phyloP scores from a whole-genome alignment of 116 monocot genomes.

The Iris pallida region DNA sequence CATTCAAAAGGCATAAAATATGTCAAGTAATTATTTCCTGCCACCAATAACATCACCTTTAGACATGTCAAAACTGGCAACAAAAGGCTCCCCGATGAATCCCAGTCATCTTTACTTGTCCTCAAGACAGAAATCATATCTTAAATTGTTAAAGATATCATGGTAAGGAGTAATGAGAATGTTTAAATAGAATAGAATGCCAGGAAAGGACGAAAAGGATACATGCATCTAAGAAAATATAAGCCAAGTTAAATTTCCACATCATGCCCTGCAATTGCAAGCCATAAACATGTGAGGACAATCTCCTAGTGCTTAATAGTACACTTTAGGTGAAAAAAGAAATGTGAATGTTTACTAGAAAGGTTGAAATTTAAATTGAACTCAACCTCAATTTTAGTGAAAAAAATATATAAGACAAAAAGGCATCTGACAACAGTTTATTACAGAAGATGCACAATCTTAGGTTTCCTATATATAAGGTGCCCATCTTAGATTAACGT shows the following conservation, averaged over 20 bases:
- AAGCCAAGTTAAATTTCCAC: slow-evolving; percentile 38
- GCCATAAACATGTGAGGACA: not conserved
- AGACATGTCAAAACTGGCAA: slow-evolving; percentile 34
- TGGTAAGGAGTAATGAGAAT: not conserved
- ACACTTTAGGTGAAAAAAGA: not conserved
- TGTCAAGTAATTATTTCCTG: not conserved
- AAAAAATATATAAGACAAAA: no score
- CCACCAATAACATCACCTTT: slow-evolving; percentile 31
- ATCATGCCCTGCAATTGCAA: slow-evolving; percentile 51
- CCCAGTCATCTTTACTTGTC: slow-evolving; percentile 22
- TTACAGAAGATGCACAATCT: no score
- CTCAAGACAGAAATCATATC: slow-evolving; percentile 49
- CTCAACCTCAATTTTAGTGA: no score
- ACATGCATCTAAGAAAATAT: slow-evolving; percentile 69
- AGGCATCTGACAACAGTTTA: no score
- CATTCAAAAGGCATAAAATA: not conserved
- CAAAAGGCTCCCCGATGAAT: slow-evolving; percentile 29
- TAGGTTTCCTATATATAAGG: no score
- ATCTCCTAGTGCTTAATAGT: not conserved
- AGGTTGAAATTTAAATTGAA: no score
- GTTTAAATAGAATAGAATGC: not conserved
- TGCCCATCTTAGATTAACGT: no score
- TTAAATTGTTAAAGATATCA: slow-evolving; percentile 42
- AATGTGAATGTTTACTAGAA: no score
- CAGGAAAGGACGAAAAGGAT: slow-evolving; percentile 31